These are phyloP conservation scores for Sporisorium scitamineum DNA, from an alignment of 1,284 basidiomycete species.

Conservation along the genomic window DNA sequence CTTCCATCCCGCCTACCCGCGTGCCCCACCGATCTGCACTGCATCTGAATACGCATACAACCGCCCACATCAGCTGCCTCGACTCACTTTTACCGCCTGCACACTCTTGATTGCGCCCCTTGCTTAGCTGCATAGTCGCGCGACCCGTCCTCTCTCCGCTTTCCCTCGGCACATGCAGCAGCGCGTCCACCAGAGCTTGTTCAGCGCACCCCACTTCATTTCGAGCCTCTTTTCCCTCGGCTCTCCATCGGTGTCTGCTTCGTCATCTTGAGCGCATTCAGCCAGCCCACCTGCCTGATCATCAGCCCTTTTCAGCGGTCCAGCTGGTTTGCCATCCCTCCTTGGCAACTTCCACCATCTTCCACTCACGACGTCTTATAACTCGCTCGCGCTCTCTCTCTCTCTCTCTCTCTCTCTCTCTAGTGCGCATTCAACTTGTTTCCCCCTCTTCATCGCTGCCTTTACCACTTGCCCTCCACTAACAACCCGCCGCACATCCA, in stretches of 20 bases:
- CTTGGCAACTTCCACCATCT: background rate
- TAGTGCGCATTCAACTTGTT: background rate
- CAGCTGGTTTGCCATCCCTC: background rate
- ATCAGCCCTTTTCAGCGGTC: too few species aligned
- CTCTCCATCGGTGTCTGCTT: background rate
- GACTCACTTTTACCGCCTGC: background rate
- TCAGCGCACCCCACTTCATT: constrained; percentile 14
- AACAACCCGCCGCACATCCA: background rate
- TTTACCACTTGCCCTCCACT: background rate
- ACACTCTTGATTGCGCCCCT: background rate
- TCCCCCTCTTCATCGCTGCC: background rate
- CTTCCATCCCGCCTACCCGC: background rate
- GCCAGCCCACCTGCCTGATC: too few species aligned
- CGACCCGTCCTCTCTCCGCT: constrained; percentile 4
- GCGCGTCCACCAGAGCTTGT: constrained; percentile 12
- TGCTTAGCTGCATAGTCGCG: constrained; percentile 1
- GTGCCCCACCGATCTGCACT: background rate
- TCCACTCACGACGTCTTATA: background rate
- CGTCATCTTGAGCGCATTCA: background rate
- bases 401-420: background rate
- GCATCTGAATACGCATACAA: background rate
- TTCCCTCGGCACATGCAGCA: background rate
- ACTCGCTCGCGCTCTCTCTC: too few species aligned
- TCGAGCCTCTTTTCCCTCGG: background rate
- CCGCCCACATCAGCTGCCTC: constrained; percentile 9